Percentiles rank a stretch among this genome's conserved stretches.
These are phyloP conservation scores for Suillus plorans DNA, from an alignment of 768 basidiomycete genomes.

Conservation along the genomic window DNA sequence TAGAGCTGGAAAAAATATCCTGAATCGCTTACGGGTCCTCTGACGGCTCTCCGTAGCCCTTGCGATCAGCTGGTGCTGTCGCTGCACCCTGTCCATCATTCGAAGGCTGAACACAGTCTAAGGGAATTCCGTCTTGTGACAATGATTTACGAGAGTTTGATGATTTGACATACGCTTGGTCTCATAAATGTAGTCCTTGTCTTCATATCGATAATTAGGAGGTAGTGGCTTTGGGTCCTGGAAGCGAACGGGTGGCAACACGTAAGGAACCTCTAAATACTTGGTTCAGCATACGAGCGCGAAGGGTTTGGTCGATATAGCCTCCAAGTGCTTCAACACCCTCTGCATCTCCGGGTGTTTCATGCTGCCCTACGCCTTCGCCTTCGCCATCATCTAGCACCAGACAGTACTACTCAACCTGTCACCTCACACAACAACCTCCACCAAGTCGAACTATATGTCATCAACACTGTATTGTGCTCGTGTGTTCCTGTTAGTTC, in stretches of 20 bases:
- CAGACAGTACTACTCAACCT: constrained; percentile 47
- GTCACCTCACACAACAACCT: no score
- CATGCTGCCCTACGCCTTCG: constrained; percentile 69
- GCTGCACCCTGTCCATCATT: constrained; percentile 66
- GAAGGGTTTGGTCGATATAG: no score
- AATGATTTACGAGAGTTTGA: neutral
- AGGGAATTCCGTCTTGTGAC: neutral
- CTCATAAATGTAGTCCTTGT: no score
- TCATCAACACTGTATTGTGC: constrained; percentile 73
- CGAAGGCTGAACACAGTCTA: constrained; percentile 61
- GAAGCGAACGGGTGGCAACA: no score
- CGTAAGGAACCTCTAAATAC: no score
- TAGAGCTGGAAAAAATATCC: neutral
- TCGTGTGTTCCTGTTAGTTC: constrained; percentile 42
- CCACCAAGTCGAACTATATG: no score
- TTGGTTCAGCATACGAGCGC: no score
- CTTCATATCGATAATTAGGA: no score
- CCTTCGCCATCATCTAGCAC: constrained; percentile 63
- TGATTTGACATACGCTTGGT: constrained; percentile 42
- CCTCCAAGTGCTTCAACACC: constrained; percentile 25
- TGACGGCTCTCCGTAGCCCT: constrained; percentile 64
- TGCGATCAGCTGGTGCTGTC: constrained; percentile 53
- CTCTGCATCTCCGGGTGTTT: constrained; percentile 72
- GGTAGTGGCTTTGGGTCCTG: no score
- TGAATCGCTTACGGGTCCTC: constrained; percentile 63